Evolutionary conservation across 1,139 yeast genomes (phyloP).

Genomic region (Maudiozyma humilis): DNA sequence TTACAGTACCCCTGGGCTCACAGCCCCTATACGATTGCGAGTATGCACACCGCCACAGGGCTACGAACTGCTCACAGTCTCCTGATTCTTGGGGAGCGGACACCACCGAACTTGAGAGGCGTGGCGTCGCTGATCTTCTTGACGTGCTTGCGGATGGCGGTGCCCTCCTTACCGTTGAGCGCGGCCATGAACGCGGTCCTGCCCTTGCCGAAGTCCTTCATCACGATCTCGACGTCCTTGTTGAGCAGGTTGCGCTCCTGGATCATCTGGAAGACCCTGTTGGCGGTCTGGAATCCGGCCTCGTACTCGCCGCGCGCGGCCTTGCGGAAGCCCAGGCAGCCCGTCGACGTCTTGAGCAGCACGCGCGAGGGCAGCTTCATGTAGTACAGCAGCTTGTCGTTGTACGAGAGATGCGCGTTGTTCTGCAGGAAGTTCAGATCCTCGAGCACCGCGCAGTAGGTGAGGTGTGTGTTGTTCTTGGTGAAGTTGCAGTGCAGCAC

Average conservation of each 20-base stretch:
- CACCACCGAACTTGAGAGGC: constrained; percentile 85
- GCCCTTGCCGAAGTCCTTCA: constrained; percentile 82
- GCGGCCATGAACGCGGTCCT: constrained; percentile 82
- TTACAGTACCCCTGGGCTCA: no score
- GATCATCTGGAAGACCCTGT: constrained; percentile 64
- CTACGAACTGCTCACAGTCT: constrained; percentile 49
- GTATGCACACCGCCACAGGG: no score
- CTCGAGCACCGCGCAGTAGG: constrained; percentile 65
- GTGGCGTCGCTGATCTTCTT: constrained; percentile 71
- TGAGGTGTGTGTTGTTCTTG: constrained; percentile 73
- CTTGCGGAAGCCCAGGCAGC: constrained; percentile 67
- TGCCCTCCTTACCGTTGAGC: constrained; percentile 84
- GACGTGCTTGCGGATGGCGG: constrained; percentile 52
- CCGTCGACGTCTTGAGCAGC: constrained; percentile 58
- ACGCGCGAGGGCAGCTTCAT: constrained; percentile 75
- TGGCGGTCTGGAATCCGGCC: constrained; percentile 83
- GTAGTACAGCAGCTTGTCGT: constrained; percentile 71
- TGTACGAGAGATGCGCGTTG: constrained; percentile 51
- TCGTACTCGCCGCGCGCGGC: constrained; percentile 86
- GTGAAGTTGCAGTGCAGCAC: constrained; percentile 70
- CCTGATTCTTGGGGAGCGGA: constrained; percentile 73
- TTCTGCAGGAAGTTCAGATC: constrained; percentile 50
- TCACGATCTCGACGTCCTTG: constrained; percentile 60
- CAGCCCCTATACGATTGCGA: no score
- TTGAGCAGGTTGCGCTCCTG: constrained; percentile 49